Evolutionary conservation across 441 rosid species (phyloP), one percentile per base, ranked within the genome.

Genomic region (Macaranga tanarius): DNA sequence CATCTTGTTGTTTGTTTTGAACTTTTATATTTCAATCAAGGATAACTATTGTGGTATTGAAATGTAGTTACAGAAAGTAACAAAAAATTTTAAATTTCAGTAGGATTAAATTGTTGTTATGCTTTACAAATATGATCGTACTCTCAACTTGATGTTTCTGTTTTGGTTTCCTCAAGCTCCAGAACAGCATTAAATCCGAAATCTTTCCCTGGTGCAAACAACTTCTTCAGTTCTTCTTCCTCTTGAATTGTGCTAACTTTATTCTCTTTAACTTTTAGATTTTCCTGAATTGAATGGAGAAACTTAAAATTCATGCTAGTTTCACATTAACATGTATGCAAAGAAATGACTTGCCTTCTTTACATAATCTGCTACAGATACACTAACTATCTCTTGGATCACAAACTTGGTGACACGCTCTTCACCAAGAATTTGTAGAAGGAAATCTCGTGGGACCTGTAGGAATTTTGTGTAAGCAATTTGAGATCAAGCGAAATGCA

Each of bases 341-440:
- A n/a, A 63, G n/a, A 57, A 13, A 58, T 58, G 65, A 67, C 65
- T 85, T 72, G 70, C 92, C 88, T 82, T 84, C 74, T 82, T 79
- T 31, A 75, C 81, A 65, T 83, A 89, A 82, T 87, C 87, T 0
- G 87, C 86, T 70, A 87, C 64, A 19, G 87, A 83, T 17, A 88
- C 74, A 72, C 79, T 83, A 28, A 89, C 87, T 72, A 87, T 86
- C 81, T 89, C 89, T 79, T 84, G 83, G 31, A 87, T 78, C 38
- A 86, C 88, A 79, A 89, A 89, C 48, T 85, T 84, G 56, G 84
- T 89, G 42, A 87, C 90, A 0, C 83, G 83, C 9, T 85, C 86
- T 80, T 86, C 80, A 7, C 91, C 91, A n/a, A 89, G 84, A 26
- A 75, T 70, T 76, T 84, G 84, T 38, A 86, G 72, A 64, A 89